Conservation (phyloP, 192 early-diverging fungal species). For the Coemansia pectinata region DNA sequence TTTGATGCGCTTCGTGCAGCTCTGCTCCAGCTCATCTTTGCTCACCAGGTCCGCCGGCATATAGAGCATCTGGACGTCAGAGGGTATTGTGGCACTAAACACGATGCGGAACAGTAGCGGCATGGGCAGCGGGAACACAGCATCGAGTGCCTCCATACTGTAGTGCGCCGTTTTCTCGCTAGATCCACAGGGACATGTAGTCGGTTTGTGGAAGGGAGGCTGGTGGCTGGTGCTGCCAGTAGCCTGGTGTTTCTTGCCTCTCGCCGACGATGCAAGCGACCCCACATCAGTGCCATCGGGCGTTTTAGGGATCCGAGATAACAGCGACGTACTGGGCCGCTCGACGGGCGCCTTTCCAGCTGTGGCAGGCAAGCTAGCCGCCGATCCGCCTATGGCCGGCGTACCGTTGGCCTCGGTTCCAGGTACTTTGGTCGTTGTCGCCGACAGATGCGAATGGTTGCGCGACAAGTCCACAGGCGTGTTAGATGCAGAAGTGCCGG, state of each 20-base stretch:
- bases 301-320: constrained; percentile 31
- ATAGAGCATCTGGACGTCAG: constrained; percentile 21
- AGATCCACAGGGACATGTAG: constrained; percentile 40
- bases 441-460: background rate
- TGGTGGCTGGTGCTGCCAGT: background rate
- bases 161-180: constrained; percentile 34
- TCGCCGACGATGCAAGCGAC: background rate
- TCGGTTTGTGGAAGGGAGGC: constrained; percentile 34
- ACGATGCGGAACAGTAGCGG: constrained; percentile 50
- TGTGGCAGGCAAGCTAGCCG: background rate
- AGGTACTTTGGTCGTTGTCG: constrained; percentile 9
- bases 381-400: background rate
- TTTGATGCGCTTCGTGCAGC: constrained; percentile 41
- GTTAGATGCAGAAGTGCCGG: background rate
- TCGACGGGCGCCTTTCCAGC: background rate
- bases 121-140: constrained; percentile 45
- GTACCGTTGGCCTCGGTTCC: constrained; percentile 8
- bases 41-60: constrained; percentile 21
- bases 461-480: constrained; percentile 5
- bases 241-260: constrained; percentile 11
- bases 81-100: constrained; percentile 38
- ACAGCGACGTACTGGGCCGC: constrained; percentile 8
- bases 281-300: constrained; percentile 33
- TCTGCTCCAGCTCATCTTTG: constrained; percentile 24
- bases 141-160: constrained; percentile 38